Evolutionary conservation across 495 filamentous ascomycete genomes (phyloP).

Genomic region (Trichocladium uniseriatum): DNA sequence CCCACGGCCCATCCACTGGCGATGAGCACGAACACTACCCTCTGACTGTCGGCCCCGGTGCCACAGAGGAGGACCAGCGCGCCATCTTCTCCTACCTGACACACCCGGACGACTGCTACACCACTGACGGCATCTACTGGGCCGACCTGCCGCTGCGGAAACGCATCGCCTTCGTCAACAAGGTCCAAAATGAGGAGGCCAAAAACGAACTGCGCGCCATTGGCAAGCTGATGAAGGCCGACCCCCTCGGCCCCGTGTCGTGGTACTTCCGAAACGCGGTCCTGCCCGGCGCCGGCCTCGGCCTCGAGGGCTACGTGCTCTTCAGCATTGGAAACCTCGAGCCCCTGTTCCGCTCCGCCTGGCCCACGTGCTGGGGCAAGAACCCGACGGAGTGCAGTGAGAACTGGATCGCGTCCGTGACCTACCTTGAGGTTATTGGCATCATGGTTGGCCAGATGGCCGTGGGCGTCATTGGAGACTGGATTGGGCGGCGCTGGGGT

Average conservation of each 20-base stretch:
- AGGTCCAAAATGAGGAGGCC: constrained; percentile 56
- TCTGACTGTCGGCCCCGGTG: constrained; percentile 32
- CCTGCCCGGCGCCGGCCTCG: constrained; percentile 77
- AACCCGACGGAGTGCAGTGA: constrained; percentile 50
- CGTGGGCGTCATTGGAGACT: constrained; percentile 55
- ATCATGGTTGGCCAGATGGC: constrained; percentile 80
- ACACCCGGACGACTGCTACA: constrained; percentile 76
- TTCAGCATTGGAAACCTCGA: constrained; percentile 89
- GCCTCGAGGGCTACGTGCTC: constrained; percentile 85
- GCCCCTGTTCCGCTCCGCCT: constrained; percentile 61
- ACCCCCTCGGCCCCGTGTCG: constrained; percentile 68
- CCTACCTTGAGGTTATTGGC: constrained; percentile 78
- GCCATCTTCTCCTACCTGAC: constrained; percentile 65
- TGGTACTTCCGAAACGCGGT: constrained; percentile 84
- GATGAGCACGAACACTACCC: constrained; percentile 35
- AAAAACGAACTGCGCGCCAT: constrained; percentile 54
- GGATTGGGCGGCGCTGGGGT: constrained; percentile 82
- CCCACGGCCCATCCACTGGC: constrained; percentile 39
- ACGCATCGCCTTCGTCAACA: constrained; percentile 61
- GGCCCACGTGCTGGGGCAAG: constrained; percentile 62
- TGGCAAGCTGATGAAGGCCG: constrained; percentile 67
- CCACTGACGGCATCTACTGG: constrained; percentile 75
- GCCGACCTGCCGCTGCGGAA: constrained; percentile 63
- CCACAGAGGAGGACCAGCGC: constrained; percentile 43
- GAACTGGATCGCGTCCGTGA: constrained; percentile 67